A percentile compares a stretch with the other conserved stretches of the same genome.
phyloP scores from a whole-genome alignment of 2,329 filamentous ascomycete genomes.

The Penicillium verrucosum region DNA sequence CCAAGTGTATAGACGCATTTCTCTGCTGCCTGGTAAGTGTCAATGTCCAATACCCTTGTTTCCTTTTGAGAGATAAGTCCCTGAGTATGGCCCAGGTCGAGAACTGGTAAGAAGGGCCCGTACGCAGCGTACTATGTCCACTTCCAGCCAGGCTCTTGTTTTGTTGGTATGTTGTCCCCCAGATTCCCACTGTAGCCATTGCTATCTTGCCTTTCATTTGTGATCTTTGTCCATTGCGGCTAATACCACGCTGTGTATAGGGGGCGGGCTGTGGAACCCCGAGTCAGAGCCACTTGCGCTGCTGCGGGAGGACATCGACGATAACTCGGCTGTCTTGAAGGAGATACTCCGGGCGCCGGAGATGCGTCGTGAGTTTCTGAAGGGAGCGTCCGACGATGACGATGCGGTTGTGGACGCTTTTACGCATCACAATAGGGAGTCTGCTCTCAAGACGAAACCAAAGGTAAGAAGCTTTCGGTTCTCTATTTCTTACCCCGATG shows the following conservation, averaged over 20 bases:
- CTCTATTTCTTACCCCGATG: neutral
- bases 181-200: neutral
- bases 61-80: conserved; percentile 8
- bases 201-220: neutral
- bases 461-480: conserved; percentile 57
- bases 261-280: conserved; percentile 79
- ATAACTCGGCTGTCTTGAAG: conserved; percentile 67
- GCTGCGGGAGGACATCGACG: conserved; percentile 72
- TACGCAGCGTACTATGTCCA: conserved; percentile 90
- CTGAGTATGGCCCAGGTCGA: conserved; percentile 54
- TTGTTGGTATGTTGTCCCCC: conserved; percentile 60
- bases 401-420: conserved; percentile 68
- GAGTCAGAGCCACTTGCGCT: conserved; percentile 63
- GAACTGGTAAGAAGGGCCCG: conserved; percentile 80
- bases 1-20: conserved; percentile 63
- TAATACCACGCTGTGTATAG: conserved; percentile 36
- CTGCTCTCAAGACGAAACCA: conserved; percentile 78
- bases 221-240: conserved; percentile 2
- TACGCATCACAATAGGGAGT: conserved; percentile 64
- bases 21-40: conserved; percentile 68
- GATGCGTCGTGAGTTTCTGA: conserved; percentile 65
- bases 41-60: neutral
- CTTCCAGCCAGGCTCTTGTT: conserved; percentile 66
- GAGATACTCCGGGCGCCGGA: conserved; percentile 58
- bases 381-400: conserved; percentile 52